These are phyloP conservation scores for Colletotrichum zoysiae DNA, from an alignment of 2,329 filamentous ascomycete species.

Conservation along the genomic window DNA sequence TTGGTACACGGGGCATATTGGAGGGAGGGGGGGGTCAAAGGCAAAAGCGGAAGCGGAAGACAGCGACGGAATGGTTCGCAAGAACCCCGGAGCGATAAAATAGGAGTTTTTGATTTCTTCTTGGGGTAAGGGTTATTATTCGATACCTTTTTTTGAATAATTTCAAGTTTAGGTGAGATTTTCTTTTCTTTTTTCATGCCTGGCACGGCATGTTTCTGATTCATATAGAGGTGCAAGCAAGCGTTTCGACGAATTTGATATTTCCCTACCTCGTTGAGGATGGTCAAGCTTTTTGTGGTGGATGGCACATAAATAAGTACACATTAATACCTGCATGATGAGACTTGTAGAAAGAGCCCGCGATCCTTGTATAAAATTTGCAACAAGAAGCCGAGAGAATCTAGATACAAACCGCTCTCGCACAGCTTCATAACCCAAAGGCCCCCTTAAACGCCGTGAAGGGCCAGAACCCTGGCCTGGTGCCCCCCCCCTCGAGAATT, in stretches of 20 bases:
- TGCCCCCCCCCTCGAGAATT: background rate
- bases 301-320: background rate
- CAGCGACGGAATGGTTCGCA: background rate
- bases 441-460: slow-evolving; percentile 31
- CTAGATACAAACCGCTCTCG: slow-evolving; percentile 5
- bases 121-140: background rate
- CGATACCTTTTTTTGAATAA: background rate
- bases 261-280: slow-evolving; percentile 23
- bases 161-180: background rate
- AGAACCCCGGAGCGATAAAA: background rate
- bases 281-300: background rate
- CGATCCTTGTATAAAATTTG: slow-evolving; percentile 1
- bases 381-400: slow-evolving; percentile 3
- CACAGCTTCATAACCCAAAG: slow-evolving; percentile 12
- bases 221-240: background rate
- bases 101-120: background rate
- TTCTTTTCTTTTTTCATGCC: background rate
- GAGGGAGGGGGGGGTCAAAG: background rate
- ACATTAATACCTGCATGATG: background rate
- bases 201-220: no score
- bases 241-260: background rate
- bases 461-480: background rate
- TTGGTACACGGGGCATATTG: background rate
- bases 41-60: background rate
- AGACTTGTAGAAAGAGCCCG: background rate